Evolutionary conservation across 2,329 filamentous ascomycete species (phyloP).

Genomic region (Penicillium polonicum): DNA sequence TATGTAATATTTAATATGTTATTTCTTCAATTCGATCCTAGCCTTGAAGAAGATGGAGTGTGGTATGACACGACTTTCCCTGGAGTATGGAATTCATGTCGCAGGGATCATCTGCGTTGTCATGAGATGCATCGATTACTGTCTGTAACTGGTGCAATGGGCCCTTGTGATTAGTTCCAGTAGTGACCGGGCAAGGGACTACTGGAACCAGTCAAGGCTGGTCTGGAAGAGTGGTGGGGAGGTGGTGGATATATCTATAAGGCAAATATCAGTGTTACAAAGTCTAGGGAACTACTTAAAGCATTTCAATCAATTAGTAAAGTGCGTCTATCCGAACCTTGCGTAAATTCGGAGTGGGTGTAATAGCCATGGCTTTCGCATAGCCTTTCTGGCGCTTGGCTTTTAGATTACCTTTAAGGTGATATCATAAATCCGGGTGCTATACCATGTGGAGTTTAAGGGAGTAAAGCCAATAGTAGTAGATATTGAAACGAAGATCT

Average conservation of each 20-base stretch:
- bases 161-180: background rate
- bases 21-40: background rate
- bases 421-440: background rate
- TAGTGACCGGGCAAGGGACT: background rate
- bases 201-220: background rate
- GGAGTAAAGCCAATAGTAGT: background rate
- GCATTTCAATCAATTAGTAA: background rate
- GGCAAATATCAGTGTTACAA: background rate
- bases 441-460: background rate
- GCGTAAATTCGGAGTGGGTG: background rate
- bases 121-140: background rate
- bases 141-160: no score
- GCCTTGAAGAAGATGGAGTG: no score
- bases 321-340: no score
- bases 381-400: background rate
- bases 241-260: background rate
- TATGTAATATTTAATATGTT: background rate
- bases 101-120: background rate
- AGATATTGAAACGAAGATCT: background rate
- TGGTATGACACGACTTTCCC: background rate
- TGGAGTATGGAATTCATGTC: background rate
- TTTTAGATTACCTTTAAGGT: background rate
- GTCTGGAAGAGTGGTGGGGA: background rate
- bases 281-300: accelerated
- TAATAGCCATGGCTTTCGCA: background rate